These are phyloP conservation scores for Euphrasia confusa DNA, from an alignment of 257 asterid genomes.

Conservation along the genomic window DNA sequence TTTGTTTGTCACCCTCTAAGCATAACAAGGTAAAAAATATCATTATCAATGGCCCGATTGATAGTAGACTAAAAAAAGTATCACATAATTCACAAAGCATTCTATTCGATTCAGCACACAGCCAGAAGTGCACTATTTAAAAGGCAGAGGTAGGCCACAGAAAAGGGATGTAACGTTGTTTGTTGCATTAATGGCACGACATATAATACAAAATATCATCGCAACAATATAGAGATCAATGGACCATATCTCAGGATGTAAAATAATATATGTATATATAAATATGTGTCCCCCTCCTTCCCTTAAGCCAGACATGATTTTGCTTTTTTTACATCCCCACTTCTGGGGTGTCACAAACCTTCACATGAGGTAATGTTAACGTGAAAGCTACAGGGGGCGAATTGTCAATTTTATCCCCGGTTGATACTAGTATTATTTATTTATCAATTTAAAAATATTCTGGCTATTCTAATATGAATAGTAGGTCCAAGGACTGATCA, in stretches of 20 bases:
- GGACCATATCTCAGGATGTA: neutral
- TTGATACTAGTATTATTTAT: neutral
- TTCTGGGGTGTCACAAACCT: constrained; percentile 28
- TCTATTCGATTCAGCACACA: constrained; percentile 29
- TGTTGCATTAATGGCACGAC: constrained; percentile 16
- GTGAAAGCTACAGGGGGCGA: constrained; percentile 26
- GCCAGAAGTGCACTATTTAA: constrained; percentile 18
- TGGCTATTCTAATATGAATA: neutral
- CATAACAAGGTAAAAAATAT: constrained; percentile 19
- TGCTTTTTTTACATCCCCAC: constrained; percentile 40
- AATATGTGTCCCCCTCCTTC: constrained; percentile 41
- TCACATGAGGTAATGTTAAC: constrained; percentile 29
- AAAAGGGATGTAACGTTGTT: constrained; percentile 28
- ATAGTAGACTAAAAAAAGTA: constrained; percentile 23
- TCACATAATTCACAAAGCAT: constrained; percentile 22
- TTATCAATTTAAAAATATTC: neutral
- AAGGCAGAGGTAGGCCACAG: constrained; percentile 32
- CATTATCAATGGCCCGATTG: constrained; percentile 22
- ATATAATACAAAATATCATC: constrained; percentile 18
- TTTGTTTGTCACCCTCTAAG: neutral
- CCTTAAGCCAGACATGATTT: constrained; percentile 50
- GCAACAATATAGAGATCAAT: constrained; percentile 39
- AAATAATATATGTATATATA: too few species aligned
- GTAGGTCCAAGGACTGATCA: constrained; percentile 4
- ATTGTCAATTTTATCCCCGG: constrained; percentile 31